A percentile compares a stretch with the other conserved stretches of the same genome.
These are phyloP conservation scores for Pulveroboletus sp. DNA, from an alignment of 768 basidiomycete species.

Conservation along the genomic window DNA sequence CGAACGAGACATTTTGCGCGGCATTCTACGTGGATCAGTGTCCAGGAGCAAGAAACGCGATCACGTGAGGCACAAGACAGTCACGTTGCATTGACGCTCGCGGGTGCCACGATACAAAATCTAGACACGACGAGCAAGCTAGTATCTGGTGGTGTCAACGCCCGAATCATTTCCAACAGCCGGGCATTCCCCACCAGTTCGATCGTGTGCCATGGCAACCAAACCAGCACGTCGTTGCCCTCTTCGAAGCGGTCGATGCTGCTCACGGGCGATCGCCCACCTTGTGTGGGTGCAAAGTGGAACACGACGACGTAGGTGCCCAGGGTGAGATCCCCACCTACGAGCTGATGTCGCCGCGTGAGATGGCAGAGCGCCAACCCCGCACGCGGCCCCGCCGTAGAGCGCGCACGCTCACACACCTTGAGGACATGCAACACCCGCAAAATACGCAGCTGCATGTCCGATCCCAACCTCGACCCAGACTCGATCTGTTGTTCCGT, in stretches of 20 bases:
- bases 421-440: conserved; percentile 38
- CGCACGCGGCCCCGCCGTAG: conserved; percentile 26
- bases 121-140: conserved; percentile 30
- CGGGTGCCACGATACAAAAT: conserved; percentile 20
- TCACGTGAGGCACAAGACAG: conserved; percentile 19
- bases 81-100: not conserved
- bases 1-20: conserved; percentile 8
- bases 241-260: conserved; percentile 38
- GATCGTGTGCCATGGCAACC: conserved; percentile 46
- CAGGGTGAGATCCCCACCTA: conserved; percentile 15
- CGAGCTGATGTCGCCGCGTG: conserved; percentile 16
- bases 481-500: conserved; percentile 36
- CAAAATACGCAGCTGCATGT: conserved; percentile 44
- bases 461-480: conserved; percentile 30
- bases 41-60: not conserved
- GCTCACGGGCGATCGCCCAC: conserved; percentile 27
- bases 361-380: conserved; percentile 45
- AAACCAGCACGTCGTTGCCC: conserved; percentile 46
- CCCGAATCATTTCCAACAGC: conserved; percentile 17
- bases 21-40: conserved; percentile 9
- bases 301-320: conserved; percentile 37
- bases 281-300: conserved; percentile 31
- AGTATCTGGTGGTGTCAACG: conserved; percentile 28
- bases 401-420: conserved; percentile 27
- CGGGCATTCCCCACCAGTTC: conserved; percentile 16